Evolutionary conservation across 2,329 filamentous ascomycete species (phyloP).

Genomic region (Cadophora sp.): DNA sequence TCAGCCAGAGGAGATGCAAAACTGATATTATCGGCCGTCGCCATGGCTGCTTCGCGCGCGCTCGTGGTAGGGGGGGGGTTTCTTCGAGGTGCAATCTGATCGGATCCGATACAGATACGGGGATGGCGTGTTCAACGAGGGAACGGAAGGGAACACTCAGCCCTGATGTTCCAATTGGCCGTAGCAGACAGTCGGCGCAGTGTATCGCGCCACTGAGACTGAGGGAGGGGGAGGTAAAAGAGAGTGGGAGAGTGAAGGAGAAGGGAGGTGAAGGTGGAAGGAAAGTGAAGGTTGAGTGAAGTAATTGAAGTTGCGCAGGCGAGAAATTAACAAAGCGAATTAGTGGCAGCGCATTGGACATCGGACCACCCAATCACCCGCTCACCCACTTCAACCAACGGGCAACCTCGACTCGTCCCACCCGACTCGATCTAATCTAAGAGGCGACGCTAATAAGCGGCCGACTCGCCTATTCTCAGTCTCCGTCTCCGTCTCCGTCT

Average conservation of each 20-base stretch:
- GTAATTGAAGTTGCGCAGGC: too few relatives aligned
- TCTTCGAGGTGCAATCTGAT: too few relatives aligned
- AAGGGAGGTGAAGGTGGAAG: neutral
- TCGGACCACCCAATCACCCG: too few relatives aligned
- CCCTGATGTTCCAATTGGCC: neutral
- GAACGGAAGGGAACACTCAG: slow-evolving; percentile 1
- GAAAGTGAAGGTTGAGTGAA: neutral
- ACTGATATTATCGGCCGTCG: slow-evolving; percentile 39
- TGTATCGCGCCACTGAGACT: neutral
- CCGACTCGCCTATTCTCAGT: too few relatives aligned
- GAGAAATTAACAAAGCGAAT: too few relatives aligned
- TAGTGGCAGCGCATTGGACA: too few relatives aligned
- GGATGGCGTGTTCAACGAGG: neutral
- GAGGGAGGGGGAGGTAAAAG: neutral
- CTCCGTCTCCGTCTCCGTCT: too few relatives aligned
- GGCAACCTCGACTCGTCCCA: too few relatives aligned
- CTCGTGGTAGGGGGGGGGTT: neutral
- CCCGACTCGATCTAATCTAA: too few relatives aligned
- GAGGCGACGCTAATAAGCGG: too few relatives aligned
- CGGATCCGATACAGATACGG: too few relatives aligned
- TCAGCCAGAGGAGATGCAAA: slow-evolving; percentile 45
- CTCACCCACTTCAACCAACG: too few relatives aligned
- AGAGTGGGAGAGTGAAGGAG: neutral
- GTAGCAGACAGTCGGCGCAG: neutral
- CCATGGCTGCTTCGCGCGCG: neutral